A percentile compares a stretch with the other conserved stretches of the same genome.
These are phyloP conservation scores for Curvularia verruculosa DNA, from an alignment of 2,329 filamentous ascomycete genomes.

Conservation along the genomic window DNA sequence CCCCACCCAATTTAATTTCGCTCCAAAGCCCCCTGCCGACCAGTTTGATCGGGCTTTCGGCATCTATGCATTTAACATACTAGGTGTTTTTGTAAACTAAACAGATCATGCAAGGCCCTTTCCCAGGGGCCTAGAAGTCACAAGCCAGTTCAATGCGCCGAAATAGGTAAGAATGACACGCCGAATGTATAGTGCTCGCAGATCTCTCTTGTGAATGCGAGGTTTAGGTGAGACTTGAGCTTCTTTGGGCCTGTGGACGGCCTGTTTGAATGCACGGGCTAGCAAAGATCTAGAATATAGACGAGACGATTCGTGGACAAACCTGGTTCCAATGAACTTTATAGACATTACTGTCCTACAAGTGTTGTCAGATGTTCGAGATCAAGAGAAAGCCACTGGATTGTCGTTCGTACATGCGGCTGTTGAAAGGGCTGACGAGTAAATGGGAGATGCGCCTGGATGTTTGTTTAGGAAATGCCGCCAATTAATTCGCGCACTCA, in stretches of 20 bases:
- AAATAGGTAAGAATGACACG: constrained; percentile 21
- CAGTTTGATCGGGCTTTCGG: neutral
- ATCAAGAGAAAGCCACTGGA: neutral
- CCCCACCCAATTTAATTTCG: constrained; percentile 25
- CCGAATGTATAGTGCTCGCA: constrained; percentile 10
- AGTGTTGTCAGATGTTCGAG: neutral
- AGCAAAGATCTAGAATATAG: constrained; percentile 13
- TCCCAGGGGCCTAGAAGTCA: constrained; percentile 4
- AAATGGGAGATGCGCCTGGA: constrained; percentile 6
- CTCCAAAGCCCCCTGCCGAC: constrained; percentile 8
- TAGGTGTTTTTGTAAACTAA: neutral
- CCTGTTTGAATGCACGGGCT: constrained; percentile 8
- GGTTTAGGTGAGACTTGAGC: neutral
- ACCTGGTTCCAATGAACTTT: constrained; percentile 7
- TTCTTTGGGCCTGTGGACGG: constrained; percentile 16
- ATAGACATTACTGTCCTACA: constrained; percentile 2
- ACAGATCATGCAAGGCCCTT: constrained; percentile 10
- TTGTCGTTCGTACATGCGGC: constrained; percentile 1
- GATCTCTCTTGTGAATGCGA: constrained; percentile 11
- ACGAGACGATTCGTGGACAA: constrained; percentile 6
- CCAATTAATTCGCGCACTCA: constrained; percentile 11
- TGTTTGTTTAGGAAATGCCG: constrained; percentile 1
- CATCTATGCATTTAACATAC: neutral
- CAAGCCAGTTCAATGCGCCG: constrained; percentile 22
- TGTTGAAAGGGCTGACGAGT: constrained; percentile 1